A percentile compares a stretch with the other conserved stretches of the same genome.
Conservation (phyloP, 2,329 filamentous ascomycete species). For the Calcarisporium arbuscula region DNA sequence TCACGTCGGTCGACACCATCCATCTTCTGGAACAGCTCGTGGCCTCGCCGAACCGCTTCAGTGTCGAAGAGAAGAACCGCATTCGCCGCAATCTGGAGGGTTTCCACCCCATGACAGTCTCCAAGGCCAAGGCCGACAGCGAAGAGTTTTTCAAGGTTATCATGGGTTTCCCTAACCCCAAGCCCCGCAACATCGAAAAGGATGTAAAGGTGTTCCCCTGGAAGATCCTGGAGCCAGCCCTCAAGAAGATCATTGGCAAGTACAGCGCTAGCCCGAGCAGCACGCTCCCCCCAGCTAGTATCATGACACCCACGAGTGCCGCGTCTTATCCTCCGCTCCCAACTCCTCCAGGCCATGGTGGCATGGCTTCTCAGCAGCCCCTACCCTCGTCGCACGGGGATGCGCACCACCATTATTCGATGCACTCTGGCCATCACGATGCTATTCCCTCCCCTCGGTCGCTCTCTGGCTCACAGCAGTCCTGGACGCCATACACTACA, state of each 20-base stretch:
- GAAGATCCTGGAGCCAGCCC: slow-evolving; percentile 77
- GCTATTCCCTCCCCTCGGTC: slow-evolving; percentile 47
- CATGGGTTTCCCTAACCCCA: slow-evolving; percentile 93
- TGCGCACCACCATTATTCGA: slow-evolving; percentile 29
- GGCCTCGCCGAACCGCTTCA: slow-evolving; percentile 68
- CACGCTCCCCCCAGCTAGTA: slow-evolving; percentile 29
- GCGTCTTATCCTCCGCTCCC: slow-evolving; percentile 37
- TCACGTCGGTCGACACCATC: slow-evolving; percentile 96
- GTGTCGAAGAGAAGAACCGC: slow-evolving; percentile 96
- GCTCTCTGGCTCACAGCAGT: slow-evolving; percentile 38
- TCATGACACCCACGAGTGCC: slow-evolving; percentile 33
- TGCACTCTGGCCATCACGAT: slow-evolving; percentile 39
- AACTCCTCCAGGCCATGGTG: slow-evolving; percentile 37
- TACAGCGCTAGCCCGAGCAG: slow-evolving; percentile 56
- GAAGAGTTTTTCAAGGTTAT: slow-evolving; percentile 99
- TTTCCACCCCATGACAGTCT: slow-evolving; percentile 87
- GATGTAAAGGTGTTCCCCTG: slow-evolving; percentile 98
- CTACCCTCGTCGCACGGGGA: slow-evolving; percentile 23
- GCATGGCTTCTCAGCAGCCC: slow-evolving; percentile 23
- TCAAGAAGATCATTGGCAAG: slow-evolving; percentile 99
- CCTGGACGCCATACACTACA: slow-evolving; percentile 42
- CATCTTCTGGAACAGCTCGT: slow-evolving; percentile 89
- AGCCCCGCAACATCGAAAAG: slow-evolving; percentile 97
- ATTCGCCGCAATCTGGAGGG: slow-evolving; percentile 94
- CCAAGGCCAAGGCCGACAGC: slow-evolving; percentile 84